These are phyloP conservation scores for Cyclotella cryptica DNA, from an alignment of 108 stramenopile species.

Conservation along the genomic window DNA sequence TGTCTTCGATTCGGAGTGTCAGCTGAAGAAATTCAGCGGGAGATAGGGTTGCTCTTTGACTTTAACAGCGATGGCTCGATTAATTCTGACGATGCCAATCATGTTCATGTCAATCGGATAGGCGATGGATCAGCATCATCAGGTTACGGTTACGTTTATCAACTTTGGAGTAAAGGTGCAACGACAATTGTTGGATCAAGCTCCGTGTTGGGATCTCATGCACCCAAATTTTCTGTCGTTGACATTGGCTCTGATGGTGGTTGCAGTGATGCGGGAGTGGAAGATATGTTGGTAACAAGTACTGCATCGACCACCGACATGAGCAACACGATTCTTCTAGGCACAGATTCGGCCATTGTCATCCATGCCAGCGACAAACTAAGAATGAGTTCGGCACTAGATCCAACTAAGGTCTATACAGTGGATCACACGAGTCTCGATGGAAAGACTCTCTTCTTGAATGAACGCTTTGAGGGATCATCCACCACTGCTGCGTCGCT, in stretches of 20 bases:
- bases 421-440: slow-evolving; percentile 46
- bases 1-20: slow-evolving; percentile 64
- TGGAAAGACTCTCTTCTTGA: slow-evolving; percentile 39
- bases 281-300: slow-evolving; percentile 47
- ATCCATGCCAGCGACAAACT: slow-evolving; percentile 44
- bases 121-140: slow-evolving; percentile 65
- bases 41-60: slow-evolving; percentile 63
- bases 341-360: background rate
- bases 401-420: slow-evolving; percentile 51
- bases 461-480: slow-evolving; percentile 43
- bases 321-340: slow-evolving; percentile 43
- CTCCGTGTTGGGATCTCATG: slow-evolving; percentile 62
- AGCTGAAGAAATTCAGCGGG: slow-evolving; percentile 57
- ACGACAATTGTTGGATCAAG: slow-evolving; percentile 41
- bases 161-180: slow-evolving; percentile 49
- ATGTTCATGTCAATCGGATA: slow-evolving; percentile 60
- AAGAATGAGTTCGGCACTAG: slow-evolving; percentile 37
- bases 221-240: slow-evolving; percentile 57
- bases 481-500: slow-evolving; percentile 34
- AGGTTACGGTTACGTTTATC: slow-evolving; percentile 79
- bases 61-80: slow-evolving; percentile 66
- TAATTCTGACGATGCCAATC: slow-evolving; percentile 55
- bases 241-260: slow-evolving; percentile 61
- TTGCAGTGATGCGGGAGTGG: slow-evolving; percentile 69
- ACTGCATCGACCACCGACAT: slow-evolving; percentile 53